Conservation (phyloP, 2,329 filamentous ascomycete species). For the Sporothrix phasma region DNA sequence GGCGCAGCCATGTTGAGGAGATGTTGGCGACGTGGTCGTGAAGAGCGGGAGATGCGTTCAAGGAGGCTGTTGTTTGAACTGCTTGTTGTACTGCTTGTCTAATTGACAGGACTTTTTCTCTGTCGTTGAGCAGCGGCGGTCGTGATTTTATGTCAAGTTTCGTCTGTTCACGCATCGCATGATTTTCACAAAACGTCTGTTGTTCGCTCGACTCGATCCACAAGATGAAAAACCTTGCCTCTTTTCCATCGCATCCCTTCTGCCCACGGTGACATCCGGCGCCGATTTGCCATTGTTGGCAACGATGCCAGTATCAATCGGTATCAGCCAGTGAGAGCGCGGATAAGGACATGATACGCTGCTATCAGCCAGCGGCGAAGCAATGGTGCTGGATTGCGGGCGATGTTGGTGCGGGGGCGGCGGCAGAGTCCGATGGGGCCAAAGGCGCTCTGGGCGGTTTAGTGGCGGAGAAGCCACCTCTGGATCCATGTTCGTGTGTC, state of each 20-base stretch:
- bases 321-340: conserved; percentile 1
- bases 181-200: too few species aligned
- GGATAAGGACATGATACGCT: conserved; percentile 9
- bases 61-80: not conserved
- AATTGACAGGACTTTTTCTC: not conserved
- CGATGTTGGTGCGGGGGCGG: not conserved
- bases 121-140: not conserved
- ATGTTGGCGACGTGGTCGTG: not conserved
- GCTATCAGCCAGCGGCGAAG: conserved; percentile 4
- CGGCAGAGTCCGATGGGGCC: conserved; percentile 14
- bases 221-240: not conserved
- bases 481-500: not conserved
- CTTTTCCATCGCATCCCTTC: not conserved
- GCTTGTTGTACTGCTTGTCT: not conserved
- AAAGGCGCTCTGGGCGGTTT: not conserved
- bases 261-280: conserved; percentile 8
- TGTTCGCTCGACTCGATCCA: too few species aligned
- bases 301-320: not conserved
- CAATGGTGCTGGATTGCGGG: not conserved
- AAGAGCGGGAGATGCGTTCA: not conserved
- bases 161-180: too few species aligned
- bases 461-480: not conserved
- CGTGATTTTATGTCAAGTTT: too few species aligned
- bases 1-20: conserved; percentile 15
- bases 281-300: not conserved